phyloP scores from a whole-genome alignment of 2,329 filamentous ascomycete species.

The Cladosporium sp. region DNA sequence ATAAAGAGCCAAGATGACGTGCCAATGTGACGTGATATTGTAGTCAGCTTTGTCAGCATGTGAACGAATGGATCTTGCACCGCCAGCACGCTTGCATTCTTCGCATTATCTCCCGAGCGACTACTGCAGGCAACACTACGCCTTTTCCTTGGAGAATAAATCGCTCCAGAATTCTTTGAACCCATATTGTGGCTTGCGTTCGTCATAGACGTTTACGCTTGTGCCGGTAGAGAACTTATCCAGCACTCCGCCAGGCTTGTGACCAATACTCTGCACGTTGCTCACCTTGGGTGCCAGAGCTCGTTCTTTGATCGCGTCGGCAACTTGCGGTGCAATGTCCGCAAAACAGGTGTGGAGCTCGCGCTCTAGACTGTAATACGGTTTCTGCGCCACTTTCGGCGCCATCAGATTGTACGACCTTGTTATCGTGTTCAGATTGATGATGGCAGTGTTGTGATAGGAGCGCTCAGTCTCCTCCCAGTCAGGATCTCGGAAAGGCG shows the following conservation, averaged over 20 bases:
- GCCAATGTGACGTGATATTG: no score
- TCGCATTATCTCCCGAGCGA: no score
- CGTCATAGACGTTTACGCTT: constrained; percentile 64
- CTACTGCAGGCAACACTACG: background rate
- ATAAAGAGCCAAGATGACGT: no score
- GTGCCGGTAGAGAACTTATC: constrained; percentile 52
- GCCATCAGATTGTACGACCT: constrained; percentile 94
- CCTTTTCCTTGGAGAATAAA: constrained; percentile 46
- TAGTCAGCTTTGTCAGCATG: no score
- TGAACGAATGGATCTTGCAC: no score
- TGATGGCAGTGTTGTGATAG: constrained; percentile 71
- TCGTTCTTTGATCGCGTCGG: constrained; percentile 64
- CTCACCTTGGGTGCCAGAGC: constrained; percentile 46
- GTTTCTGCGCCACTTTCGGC: constrained; percentile 84
- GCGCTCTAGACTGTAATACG: constrained; percentile 77
- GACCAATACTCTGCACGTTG: constrained; percentile 35
- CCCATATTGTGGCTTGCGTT: constrained; percentile 69
- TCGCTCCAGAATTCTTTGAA: constrained; percentile 87
- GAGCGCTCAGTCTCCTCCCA: constrained; percentile 69
- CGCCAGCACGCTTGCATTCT: no score
- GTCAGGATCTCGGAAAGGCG: constrained; percentile 65
- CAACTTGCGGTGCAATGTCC: constrained; percentile 72
- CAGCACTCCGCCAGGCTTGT: constrained; percentile 50
- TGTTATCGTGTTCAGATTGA: constrained; percentile 70
- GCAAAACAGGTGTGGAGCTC: constrained; percentile 78